Conservation (phyloP, 768 basidiomycete genomes). For the Rhodotorula taiwanensis region DNA sequence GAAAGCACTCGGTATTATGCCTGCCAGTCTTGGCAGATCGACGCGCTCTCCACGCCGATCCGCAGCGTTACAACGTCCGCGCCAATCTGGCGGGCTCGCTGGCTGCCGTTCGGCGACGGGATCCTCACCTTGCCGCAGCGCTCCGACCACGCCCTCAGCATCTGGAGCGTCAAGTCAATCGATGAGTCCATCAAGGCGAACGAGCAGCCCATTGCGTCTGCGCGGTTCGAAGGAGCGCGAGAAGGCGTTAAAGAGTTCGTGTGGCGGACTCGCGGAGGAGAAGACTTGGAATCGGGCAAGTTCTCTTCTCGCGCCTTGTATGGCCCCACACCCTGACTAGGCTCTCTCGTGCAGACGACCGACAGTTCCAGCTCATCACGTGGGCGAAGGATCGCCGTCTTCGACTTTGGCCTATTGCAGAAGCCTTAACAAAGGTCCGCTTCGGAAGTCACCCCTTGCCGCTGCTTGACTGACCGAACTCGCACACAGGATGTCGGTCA, state of each 20-base stretch:
- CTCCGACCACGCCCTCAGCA: conserved; percentile 72
- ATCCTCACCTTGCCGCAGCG: conserved; percentile 81
- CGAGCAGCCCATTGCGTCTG: conserved; percentile 53
- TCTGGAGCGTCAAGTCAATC: conserved; percentile 52
- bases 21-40: conserved; percentile 40
- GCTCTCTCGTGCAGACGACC: conserved; percentile 46
- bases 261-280: conserved; percentile 62
- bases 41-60: conserved; percentile 25
- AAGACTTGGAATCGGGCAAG: conserved; percentile 48
- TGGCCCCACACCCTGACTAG: neutral
- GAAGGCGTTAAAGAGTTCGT: conserved; percentile 98
- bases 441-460: neutral
- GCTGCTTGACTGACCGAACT: neutral
- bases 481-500: conserved; percentile 43
- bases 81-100: conserved; percentile 89
- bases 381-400: conserved; percentile 88
- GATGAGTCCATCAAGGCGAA: conserved; percentile 23
- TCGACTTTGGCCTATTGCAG: conserved; percentile 79
- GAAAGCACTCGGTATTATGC: neutral
- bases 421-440: conserved; percentile 61
- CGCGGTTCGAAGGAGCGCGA: conserved; percentile 67
- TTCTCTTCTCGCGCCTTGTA: conserved; percentile 43
- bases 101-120: conserved; percentile 85
- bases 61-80: conserved; percentile 60
- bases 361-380: conserved; percentile 59